A percentile compares a stretch with the other conserved stretches of the same genome.
Evolutionary conservation across 495 filamentous ascomycete species (phyloP).

Genomic region (Xylaria nigripes): DNA sequence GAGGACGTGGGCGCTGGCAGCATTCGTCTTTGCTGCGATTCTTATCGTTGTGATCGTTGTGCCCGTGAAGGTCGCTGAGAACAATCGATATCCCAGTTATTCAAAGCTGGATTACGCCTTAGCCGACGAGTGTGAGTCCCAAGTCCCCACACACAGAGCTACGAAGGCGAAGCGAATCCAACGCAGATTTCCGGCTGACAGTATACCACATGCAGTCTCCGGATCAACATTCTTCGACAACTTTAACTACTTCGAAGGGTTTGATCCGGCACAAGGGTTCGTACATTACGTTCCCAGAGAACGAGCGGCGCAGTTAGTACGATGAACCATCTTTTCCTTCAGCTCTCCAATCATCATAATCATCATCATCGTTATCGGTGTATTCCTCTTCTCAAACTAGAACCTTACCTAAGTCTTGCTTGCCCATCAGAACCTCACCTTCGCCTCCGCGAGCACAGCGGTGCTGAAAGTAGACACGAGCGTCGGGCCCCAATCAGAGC

Average conservation of each 20-base stretch:
- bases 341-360: not conserved
- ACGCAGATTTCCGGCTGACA: not conserved
- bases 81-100: slow-evolving; percentile 34
- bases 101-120: slow-evolving; percentile 29
- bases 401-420: slow-evolving; percentile 38
- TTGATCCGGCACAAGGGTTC: slow-evolving; percentile 33
- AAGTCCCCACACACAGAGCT: not conserved
- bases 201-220: slow-evolving; percentile 23
- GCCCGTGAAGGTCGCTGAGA: slow-evolving; percentile 49
- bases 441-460: slow-evolving; percentile 37
- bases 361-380: too few relatives aligned
- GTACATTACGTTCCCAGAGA: slow-evolving; percentile 34
- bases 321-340: not conserved
- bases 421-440: slow-evolving; percentile 46
- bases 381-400: too few relatives aligned
- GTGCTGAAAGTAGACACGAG: slow-evolving; percentile 39
- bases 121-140: slow-evolving; percentile 29
- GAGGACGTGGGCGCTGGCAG: slow-evolving; percentile 36
- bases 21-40: slow-evolving; percentile 30
- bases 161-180: not conserved
- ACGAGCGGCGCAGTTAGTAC: slow-evolving; percentile 21
- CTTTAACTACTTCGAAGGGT: slow-evolving; percentile 38
- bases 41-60: slow-evolving; percentile 38
- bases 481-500: slow-evolving; percentile 23
- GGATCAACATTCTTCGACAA: slow-evolving; percentile 47